phyloP scores from a whole-genome alignment of 1,284 basidiomycete species.

The Hypsizygus ulmarius region DNA sequence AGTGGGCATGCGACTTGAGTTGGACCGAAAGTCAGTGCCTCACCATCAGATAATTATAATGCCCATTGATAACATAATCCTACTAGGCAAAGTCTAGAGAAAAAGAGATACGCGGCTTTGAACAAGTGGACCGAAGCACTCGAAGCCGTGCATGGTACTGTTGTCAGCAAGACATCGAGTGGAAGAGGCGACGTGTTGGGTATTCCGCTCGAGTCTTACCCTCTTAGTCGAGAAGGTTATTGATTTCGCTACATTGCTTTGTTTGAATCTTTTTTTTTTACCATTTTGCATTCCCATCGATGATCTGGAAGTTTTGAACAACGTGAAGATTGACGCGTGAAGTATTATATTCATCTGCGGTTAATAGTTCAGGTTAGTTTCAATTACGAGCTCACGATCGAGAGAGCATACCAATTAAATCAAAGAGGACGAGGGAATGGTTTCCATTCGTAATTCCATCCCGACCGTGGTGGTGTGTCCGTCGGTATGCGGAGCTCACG shows the following conservation, averaged over 20 bases:
- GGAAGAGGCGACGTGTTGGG: slow-evolving; percentile 35
- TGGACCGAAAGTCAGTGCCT: slow-evolving; percentile 77
- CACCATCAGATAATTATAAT: background rate
- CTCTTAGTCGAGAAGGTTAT: slow-evolving; percentile 16
- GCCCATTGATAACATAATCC: slow-evolving; percentile 1
- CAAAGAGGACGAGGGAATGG: slow-evolving; percentile 53
- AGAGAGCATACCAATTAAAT: slow-evolving; percentile 16
- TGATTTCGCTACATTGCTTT: background rate
- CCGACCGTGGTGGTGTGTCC: slow-evolving; percentile 71
- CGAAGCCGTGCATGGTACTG: slow-evolving; percentile 64
- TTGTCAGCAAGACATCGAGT: slow-evolving; percentile 69
- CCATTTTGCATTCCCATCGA: too few species aligned
- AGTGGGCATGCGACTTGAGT: slow-evolving; percentile 86
- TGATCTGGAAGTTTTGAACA: slow-evolving; percentile 28
- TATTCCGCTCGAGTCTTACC: slow-evolving; percentile 12
- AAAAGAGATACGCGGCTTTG: slow-evolving; percentile 80
- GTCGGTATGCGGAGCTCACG: slow-evolving; percentile 75
- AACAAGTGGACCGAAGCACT: slow-evolving; percentile 80
- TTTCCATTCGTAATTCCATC: slow-evolving; percentile 81
- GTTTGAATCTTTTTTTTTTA: too few species aligned
- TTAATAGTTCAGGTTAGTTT: too few species aligned
- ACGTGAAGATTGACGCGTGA: slow-evolving; percentile 30
- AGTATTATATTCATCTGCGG: too few species aligned
- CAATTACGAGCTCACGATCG: slow-evolving; percentile 18
- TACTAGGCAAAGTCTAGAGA: slow-evolving; percentile 77